Percentiles rank a stretch among this genome's conserved stretches.
Evolutionary conservation across 2,329 filamentous ascomycete genomes (phyloP).

Genomic region (Aspergillaceae sp.): DNA sequence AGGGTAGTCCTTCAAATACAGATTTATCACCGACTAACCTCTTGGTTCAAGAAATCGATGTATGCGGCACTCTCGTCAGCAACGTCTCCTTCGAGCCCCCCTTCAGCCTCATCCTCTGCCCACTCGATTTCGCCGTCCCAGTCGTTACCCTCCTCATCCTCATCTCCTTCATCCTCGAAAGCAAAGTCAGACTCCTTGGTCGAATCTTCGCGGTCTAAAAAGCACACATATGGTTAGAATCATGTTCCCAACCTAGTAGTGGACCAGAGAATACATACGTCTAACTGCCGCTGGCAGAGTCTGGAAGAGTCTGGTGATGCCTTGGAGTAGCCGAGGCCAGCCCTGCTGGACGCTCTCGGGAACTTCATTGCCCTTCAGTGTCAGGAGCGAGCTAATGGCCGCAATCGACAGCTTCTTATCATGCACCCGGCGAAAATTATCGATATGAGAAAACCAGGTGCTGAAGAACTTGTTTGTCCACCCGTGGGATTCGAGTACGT

Average conservation of each 20-base stretch:
- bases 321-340: slow-evolving; percentile 84
- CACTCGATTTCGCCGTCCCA: slow-evolving; percentile 70
- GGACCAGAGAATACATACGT: slow-evolving; percentile 46
- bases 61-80: slow-evolving; percentile 92
- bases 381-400: slow-evolving; percentile 78
- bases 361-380: slow-evolving; percentile 69
- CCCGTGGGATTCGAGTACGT: slow-evolving; percentile 77
- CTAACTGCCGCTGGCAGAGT: slow-evolving; percentile 80
- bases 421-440: slow-evolving; percentile 85
- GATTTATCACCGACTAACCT: slow-evolving; percentile 45
- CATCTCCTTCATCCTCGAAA: slow-evolving; percentile 62
- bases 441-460: slow-evolving; percentile 94
- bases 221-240: slow-evolving; percentile 16
- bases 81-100: slow-evolving; percentile 52
- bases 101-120: slow-evolving; percentile 56
- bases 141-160: slow-evolving; percentile 74
- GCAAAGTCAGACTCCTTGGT: slow-evolving; percentile 78
- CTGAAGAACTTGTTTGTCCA: slow-evolving; percentile 99
- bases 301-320: slow-evolving; percentile 84
- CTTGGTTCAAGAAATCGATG: slow-evolving; percentile 89
- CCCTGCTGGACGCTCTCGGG: slow-evolving; percentile 88
- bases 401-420: slow-evolving; percentile 98
- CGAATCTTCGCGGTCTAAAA: slow-evolving; percentile 74
- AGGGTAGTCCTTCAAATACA: slow-evolving; percentile 1
- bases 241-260: not conserved